These are phyloP conservation scores for Fusarium oligoseptatum DNA, from an alignment of 2,329 filamentous ascomycete genomes.

Conservation along the genomic window DNA sequence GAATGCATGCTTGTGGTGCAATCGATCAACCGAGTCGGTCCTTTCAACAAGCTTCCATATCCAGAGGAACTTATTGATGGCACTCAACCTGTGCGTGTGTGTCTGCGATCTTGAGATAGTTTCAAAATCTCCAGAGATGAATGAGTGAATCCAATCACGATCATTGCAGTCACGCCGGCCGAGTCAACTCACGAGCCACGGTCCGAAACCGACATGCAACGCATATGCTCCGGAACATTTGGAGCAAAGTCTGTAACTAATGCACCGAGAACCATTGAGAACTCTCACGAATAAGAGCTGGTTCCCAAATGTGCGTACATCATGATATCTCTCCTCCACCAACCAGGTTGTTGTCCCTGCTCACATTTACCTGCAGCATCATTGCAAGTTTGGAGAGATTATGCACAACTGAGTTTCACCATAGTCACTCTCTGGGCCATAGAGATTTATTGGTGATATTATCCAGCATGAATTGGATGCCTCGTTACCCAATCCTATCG, in stretches of 20 bases:
- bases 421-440: background rate
- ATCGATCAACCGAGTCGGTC: background rate
- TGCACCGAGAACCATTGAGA: background rate
- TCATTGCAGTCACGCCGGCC: background rate
- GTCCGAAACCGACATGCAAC: background rate
- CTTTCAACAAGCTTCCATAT: background rate
- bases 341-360: background rate
- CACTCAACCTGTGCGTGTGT: background rate
- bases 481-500: background rate
- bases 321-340: background rate
- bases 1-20: background rate
- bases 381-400: background rate
- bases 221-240: background rate
- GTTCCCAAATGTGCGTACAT: background rate
- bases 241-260: background rate
- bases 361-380: background rate
- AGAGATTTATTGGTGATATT: background rate
- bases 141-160: background rate
- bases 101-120: background rate
- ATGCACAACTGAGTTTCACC: background rate
- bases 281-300: background rate
- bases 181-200: background rate
- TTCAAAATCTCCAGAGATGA: background rate
- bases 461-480: background rate
- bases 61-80: too few relatives aligned